Evolutionary conservation across 768 basidiomycete genomes (phyloP), one percentile per base, ranked within the genome.

Genomic region (Pulveroboletus frians): DNA sequence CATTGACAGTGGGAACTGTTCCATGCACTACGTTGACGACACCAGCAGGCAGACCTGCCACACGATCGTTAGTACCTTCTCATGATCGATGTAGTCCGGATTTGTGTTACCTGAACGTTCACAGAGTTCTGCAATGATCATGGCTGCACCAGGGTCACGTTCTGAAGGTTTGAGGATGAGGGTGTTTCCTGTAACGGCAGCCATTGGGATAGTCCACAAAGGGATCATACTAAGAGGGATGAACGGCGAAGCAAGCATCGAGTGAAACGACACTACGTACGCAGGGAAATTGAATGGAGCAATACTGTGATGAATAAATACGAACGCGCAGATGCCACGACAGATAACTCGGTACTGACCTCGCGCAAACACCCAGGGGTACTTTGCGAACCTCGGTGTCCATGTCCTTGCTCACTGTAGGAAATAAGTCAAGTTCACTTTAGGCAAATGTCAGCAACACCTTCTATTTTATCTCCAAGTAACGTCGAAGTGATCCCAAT

Each of bases 101-200:
- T 9, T 11, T 18, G 23, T 20, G 27, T 27, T 41, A 81, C 81
- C 90, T 48, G 95, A 92, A 46, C 81, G 82, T 68, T 90, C 82
- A 62, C 90, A 92, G 4, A 97, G 77, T 69, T 99, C 95, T 29
- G 93, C 92, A 52, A 99, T 92, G 47, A 99, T 95, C 87, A 96
- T 93, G 6, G 92, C 86, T 13, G 96, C 95, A 41, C 95, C 95
- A 13, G 95, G 95, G 64, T 96, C 94, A 21, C 95, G 84, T 66
- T 99, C 95, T 2, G 90, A 93, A 17, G 95, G 95, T 62, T 99
- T 99, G 52, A 99, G 74, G 51, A 99, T 78, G 36, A 99, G 77
- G 0, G 95, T 92, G 61, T 99, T 99, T 29, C 95, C 95, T 0
- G 91, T 93, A 9, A 84, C 84, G 20, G 82, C 74, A 15, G 92